A percentile compares a stretch with the other conserved stretches of the same genome.
Evolutionary conservation across 2,329 filamentous ascomycete species (phyloP).

Genomic region (Tolypocladium album): DNA sequence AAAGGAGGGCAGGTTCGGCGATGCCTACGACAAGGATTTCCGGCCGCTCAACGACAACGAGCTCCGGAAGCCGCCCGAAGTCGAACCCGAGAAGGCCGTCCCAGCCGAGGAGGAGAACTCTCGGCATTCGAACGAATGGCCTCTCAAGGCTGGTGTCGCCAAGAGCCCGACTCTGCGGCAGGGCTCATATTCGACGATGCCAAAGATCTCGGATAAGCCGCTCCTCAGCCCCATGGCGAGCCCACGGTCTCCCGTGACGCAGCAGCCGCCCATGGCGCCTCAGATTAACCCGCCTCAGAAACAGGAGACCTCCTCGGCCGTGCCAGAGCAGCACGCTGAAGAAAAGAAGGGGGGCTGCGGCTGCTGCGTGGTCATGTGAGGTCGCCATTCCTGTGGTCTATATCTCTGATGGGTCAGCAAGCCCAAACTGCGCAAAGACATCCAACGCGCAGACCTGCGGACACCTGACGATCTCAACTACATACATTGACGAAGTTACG

Average conservation of each 20-base stretch:
- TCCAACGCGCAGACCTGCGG: background rate
- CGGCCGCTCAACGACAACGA: slow-evolving; percentile 64
- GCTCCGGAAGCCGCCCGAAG: slow-evolving; percentile 33
- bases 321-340: slow-evolving; percentile 17
- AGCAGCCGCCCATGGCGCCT: slow-evolving; percentile 20
- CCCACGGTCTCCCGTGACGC: slow-evolving; percentile 29
- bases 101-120: slow-evolving; percentile 18
- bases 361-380: slow-evolving; percentile 41
- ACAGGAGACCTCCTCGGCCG: background rate
- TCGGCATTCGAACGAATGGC: slow-evolving; percentile 42
- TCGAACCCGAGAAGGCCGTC: slow-evolving; percentile 14
- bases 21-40: slow-evolving; percentile 79
- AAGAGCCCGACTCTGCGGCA: slow-evolving; percentile 35
- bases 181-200: slow-evolving; percentile 52
- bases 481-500: slow-evolving; percentile 18
- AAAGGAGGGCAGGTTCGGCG: slow-evolving; percentile 77
- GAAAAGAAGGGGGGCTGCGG: slow-evolving; percentile 34
- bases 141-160: slow-evolving; percentile 34
- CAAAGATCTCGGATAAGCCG: slow-evolving; percentile 36
- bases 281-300: slow-evolving; percentile 11
- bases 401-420: background rate
- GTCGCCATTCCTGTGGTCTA: background rate
- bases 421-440: background rate
- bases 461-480: background rate
- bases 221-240: slow-evolving; percentile 27